Evolutionary conservation across 805 yeast genomes (phyloP).

Genomic region (Sugiyamaella chiloensis): DNA sequence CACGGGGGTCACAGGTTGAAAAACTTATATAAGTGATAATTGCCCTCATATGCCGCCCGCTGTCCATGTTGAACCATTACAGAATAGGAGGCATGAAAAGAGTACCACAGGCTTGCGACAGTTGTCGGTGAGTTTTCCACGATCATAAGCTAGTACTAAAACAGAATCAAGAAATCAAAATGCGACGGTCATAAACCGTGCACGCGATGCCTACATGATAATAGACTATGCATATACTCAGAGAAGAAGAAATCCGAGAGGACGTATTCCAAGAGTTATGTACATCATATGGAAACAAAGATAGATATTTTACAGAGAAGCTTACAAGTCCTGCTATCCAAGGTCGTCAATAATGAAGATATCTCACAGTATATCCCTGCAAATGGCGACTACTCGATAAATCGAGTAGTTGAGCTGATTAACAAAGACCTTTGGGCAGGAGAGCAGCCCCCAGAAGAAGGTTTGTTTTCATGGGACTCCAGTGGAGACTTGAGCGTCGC

Average conservation of each 20-base stretch:
- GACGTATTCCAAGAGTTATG: background rate
- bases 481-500: too few species aligned
- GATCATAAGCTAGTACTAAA: background rate
- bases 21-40: too few species aligned
- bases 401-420: background rate
- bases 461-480: too few species aligned
- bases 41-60: too few species aligned
- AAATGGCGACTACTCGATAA: slow-evolving; percentile 1
- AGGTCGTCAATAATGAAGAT: background rate
- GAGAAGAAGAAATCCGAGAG: slow-evolving; percentile 1
- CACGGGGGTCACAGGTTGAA: too few species aligned
- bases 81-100: background rate
- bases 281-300: background rate
- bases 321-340: background rate
- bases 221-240: background rate
- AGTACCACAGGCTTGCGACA: slow-evolving; percentile 3
- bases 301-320: background rate
- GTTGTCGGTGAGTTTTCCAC: background rate
- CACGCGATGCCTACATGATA: background rate
- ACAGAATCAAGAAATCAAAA: slow-evolving; percentile 1
- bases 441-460: too few species aligned
- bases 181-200: slow-evolving; percentile 1
- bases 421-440: background rate
- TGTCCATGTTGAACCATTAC: background rate
- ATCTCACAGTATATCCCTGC: background rate